Evolutionary conservation across 345 rosid genomes (phyloP).

Genomic region (Cardamine resedifolia): DNA sequence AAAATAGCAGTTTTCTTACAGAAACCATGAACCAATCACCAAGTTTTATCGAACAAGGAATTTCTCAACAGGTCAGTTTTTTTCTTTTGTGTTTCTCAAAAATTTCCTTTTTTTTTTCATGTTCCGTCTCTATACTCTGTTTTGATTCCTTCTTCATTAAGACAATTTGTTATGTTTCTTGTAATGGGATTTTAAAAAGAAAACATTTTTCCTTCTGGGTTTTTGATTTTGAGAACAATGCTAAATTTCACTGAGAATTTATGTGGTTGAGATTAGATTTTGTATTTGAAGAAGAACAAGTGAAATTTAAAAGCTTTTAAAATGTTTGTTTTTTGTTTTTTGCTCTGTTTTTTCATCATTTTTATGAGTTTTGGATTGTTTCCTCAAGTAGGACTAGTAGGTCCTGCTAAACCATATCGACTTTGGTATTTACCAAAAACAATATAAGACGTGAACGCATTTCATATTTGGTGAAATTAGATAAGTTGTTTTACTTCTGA

Average conservation of each 20-base stretch:
- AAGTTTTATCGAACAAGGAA: slow-evolving; percentile 47
- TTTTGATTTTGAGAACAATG: slow-evolving; percentile 19
- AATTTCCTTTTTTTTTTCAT: slow-evolving; percentile 3
- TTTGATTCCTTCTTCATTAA: not conserved
- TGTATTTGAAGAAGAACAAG: slow-evolving; percentile 24
- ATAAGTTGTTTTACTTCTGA: slow-evolving; percentile 25
- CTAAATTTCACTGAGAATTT: not conserved
- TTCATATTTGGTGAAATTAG: slow-evolving; percentile 32
- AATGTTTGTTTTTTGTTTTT: not conserved
- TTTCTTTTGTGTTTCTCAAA: not conserved
- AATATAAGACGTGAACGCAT: slow-evolving; percentile 26
- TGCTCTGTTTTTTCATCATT: slow-evolving; percentile 26
- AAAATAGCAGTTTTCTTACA: slow-evolving; percentile 9
- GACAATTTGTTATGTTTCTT: slow-evolving; percentile 3
- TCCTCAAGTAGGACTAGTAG: slow-evolving; percentile 33
- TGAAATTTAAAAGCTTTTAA: slow-evolving; percentile 1
- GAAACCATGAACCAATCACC: slow-evolving; percentile 54
- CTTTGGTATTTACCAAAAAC: slow-evolving; percentile 16
- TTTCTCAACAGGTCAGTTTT: slow-evolving; percentile 51
- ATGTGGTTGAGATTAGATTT: slow-evolving; percentile 23
- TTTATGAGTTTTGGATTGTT: slow-evolving; percentile 31
- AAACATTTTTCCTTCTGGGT: slow-evolving; percentile 21
- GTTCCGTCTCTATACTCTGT: not conserved
- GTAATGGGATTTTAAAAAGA: not conserved
- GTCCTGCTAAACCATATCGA: slow-evolving; percentile 35